Percentiles rank a stretch among this genome's conserved stretches.
phyloP scores from a whole-genome alignment of 192 early-diverging fungal genomes.

The Thamnidium elegans region DNA sequence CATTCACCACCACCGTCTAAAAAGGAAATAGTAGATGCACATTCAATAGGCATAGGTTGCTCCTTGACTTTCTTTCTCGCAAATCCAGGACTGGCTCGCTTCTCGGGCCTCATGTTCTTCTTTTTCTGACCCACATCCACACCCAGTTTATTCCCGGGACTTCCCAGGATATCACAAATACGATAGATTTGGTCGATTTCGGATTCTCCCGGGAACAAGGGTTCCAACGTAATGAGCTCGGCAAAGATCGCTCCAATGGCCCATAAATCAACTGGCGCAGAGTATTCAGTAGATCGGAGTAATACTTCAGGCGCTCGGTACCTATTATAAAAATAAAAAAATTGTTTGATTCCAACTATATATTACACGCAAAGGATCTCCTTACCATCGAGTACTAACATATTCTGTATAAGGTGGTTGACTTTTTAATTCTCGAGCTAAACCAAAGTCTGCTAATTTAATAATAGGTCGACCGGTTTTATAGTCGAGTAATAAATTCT shows the following conservation, averaged over 20 bases:
- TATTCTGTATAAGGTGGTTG: constrained; percentile 93
- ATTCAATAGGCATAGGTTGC: neutral
- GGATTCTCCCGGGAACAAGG: constrained; percentile 89
- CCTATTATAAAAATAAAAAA: no score
- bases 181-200: constrained; percentile 91
- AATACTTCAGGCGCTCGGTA: constrained; percentile 92
- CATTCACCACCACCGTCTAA: constrained; percentile 53
- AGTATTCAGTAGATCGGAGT: constrained; percentile 80
- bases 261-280: constrained; percentile 94
- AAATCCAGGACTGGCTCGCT: constrained; percentile 33
- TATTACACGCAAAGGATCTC: neutral
- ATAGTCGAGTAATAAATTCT: constrained; percentile 58
- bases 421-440: constrained; percentile 84
- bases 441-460: constrained; percentile 69
- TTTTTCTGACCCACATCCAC: neutral
- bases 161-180: constrained; percentile 80
- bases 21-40: neutral
- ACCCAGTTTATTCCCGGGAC: constrained; percentile 45
- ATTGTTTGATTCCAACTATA: neutral
- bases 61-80: constrained; percentile 20
- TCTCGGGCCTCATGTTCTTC: neutral
- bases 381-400: constrained; percentile 90
- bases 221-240: constrained; percentile 81
- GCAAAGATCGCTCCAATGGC: constrained; percentile 89
- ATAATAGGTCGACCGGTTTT: constrained; percentile 48